phyloP scores from a whole-genome alignment of 176 grass and related monocot species.

The Musa beccarii region DNA sequence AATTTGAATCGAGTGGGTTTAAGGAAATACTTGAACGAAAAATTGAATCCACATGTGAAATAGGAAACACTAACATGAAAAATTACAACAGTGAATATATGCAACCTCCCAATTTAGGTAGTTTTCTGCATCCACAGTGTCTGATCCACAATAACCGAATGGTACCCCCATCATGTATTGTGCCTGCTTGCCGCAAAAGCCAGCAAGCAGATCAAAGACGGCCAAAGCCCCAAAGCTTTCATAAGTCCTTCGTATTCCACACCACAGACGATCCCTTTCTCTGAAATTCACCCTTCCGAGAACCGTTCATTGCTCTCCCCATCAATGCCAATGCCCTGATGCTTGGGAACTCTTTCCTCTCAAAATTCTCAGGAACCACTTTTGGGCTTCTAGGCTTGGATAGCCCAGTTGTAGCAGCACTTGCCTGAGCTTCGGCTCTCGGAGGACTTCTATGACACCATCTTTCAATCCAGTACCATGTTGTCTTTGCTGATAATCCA shows the following conservation, averaged over 20 bases:
- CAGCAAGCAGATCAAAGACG: too few species aligned
- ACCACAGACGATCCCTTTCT: constrained; percentile 35
- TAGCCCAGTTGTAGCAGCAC: background rate
- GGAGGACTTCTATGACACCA: background rate
- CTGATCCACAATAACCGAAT: too few species aligned
- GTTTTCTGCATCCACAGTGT: too few species aligned
- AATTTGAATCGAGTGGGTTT: too few species aligned
- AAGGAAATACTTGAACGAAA: too few species aligned
- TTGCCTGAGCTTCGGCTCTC: background rate
- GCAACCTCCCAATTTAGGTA: too few species aligned
- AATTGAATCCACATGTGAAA: too few species aligned
- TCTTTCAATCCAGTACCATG: background rate
- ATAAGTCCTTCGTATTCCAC: constrained; percentile 30
- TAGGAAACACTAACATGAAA: too few species aligned
- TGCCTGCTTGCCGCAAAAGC: too few species aligned
- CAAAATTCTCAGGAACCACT: background rate
- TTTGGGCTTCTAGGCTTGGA: background rate
- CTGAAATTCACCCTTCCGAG: constrained; percentile 29
- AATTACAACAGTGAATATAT: too few species aligned
- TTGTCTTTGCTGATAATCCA: background rate
- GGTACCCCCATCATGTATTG: too few species aligned
- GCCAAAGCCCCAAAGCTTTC: constrained; percentile 10
- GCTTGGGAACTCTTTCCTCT: constrained; percentile 27
- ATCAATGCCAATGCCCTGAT: constrained; percentile 51
- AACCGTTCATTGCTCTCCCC: constrained; percentile 42